Conservation (phyloP, 1,284 basidiomycete genomes). For the Malassezia yamatoensis region DNA sequence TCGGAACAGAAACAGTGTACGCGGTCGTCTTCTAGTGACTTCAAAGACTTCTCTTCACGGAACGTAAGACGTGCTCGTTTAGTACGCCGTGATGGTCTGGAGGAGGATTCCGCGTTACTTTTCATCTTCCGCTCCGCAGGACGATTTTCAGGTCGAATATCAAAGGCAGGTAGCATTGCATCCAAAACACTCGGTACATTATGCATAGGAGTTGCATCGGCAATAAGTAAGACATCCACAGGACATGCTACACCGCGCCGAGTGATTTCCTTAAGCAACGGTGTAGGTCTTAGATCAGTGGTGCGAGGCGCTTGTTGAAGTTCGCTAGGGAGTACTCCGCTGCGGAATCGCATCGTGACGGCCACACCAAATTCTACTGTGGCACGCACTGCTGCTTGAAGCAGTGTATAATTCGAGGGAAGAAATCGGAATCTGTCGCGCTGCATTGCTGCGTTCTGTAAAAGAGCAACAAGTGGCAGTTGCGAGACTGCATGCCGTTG, state of each 20-base stretch:
- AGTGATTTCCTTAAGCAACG: conserved; percentile 22
- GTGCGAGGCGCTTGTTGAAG: background rate
- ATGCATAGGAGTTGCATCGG: conserved; percentile 15
- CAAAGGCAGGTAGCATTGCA: conserved; percentile 5
- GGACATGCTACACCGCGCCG: conserved; percentile 28
- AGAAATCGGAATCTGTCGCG: conserved; percentile 19
- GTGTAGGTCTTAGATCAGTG: background rate
- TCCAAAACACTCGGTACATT: conserved; percentile 13
- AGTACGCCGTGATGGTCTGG: conserved; percentile 22
- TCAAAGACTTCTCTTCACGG: conserved; percentile 34
- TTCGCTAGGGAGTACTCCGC: conserved; percentile 1
- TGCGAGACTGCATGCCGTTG: conserved; percentile 20
- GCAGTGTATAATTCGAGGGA: conserved; percentile 7
- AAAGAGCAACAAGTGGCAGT: conserved; percentile 28
- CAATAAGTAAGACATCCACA: conserved; percentile 27
- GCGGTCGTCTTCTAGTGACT: conserved; percentile 21
- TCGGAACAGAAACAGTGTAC: conserved; percentile 44
- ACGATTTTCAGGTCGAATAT: background rate
- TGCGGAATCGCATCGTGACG: conserved; percentile 15
- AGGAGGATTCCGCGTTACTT: background rate
- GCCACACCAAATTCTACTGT: conserved; percentile 20
- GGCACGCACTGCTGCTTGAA: conserved; percentile 16
- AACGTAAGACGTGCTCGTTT: conserved; percentile 46
- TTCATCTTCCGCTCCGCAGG: conserved; percentile 5
- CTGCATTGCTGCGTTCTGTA: conserved; percentile 23